Conservation (phyloP, 225 moss, liverwort and hornwort genomes). For the Ulota crispa region DNA sequence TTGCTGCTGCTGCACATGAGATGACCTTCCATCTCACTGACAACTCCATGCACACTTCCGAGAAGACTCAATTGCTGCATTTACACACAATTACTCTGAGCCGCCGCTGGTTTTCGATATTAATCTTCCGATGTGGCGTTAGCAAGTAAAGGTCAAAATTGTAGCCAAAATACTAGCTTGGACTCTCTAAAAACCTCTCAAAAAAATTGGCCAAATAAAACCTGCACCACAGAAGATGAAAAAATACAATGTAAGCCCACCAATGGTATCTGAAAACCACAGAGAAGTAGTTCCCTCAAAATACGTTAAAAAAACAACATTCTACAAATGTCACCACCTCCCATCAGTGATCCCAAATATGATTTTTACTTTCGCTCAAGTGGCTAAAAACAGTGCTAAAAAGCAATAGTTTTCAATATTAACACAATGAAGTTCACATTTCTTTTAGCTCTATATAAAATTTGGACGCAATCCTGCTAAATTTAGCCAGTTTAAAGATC, state of each 20-base stretch:
- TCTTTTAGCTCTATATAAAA: no score
- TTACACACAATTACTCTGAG: not conserved
- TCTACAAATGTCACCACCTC: not conserved
- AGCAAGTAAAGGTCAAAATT: not conserved
- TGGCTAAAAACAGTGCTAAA: no score
- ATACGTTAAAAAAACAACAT: not conserved
- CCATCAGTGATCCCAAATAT: no score
- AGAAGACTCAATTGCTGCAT: slow-evolving; percentile 45
- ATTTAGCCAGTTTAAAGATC: no score
- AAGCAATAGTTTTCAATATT: no score
- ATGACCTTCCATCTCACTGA: slow-evolving; percentile 37
- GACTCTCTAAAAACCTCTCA: not conserved
- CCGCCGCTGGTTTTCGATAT: not conserved
- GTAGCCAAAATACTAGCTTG: not conserved
- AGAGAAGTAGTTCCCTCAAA: not conserved
- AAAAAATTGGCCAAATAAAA: not conserved
- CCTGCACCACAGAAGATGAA: not conserved
- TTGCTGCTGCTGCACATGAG: slow-evolving; percentile 22
- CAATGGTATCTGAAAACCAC: not conserved
- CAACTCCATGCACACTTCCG: slow-evolving; percentile 34
- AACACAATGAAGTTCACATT: no score
- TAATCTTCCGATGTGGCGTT: not conserved
- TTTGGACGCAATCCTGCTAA: no score
- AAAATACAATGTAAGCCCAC: not conserved
- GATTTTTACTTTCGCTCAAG: no score